These are phyloP conservation scores for Trebouxia sp. DNA, from an alignment of 139 green algal species.

Conservation along the genomic window DNA sequence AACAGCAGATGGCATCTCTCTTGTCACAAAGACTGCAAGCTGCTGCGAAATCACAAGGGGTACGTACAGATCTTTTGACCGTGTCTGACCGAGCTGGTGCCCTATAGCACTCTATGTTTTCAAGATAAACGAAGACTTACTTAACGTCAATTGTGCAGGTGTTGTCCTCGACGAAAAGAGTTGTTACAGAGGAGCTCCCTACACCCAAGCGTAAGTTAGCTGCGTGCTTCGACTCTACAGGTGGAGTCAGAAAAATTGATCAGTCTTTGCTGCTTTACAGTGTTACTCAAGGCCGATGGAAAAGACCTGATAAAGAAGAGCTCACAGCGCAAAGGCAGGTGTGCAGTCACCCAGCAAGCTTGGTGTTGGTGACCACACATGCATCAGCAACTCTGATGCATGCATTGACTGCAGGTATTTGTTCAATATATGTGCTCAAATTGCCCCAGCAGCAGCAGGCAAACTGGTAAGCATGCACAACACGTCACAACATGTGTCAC, in stretches of 20 bases:
- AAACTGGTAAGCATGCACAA: constrained; percentile 19
- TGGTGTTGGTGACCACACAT: background rate
- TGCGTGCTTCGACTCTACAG: background rate
- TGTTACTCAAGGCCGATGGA: constrained; percentile 63
- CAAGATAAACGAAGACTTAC: too few species aligned
- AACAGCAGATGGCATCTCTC: background rate
- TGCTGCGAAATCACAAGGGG: background rate
- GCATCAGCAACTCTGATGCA: background rate
- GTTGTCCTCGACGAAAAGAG: background rate
- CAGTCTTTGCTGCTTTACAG: constrained; percentile 47
- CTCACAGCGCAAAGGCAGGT: constrained; percentile 67
- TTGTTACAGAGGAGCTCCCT: constrained; percentile 11
- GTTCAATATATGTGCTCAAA: constrained; percentile 32
- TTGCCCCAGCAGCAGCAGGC: constrained; percentile 26
- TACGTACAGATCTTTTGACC: background rate
- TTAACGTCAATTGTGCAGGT: constrained; percentile 2
- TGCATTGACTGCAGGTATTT: constrained; percentile 30
- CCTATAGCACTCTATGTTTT: too few species aligned
- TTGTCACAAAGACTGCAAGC: constrained; percentile 1
- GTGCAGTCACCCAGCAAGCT: background rate
- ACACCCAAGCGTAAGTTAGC: background rate
- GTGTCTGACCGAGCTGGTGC: too few species aligned
- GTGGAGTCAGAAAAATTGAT: background rate
- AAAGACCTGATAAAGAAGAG: constrained; percentile 89
- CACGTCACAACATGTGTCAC: too few species aligned